Evolutionary conservation across 345 rosid species (phyloP), one percentile per base, ranked within the genome.

Genomic region (Clausena lansium): DNA sequence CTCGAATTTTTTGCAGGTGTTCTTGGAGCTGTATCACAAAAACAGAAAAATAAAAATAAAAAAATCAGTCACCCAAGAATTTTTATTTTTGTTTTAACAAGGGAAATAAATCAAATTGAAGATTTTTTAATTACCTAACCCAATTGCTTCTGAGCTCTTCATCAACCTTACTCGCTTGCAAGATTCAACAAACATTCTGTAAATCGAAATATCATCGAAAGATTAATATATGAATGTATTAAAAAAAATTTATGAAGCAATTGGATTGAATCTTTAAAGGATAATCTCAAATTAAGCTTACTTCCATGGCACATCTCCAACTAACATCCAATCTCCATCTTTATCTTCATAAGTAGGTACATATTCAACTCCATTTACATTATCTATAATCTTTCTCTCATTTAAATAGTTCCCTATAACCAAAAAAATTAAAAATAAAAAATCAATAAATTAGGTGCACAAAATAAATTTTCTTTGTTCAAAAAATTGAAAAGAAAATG

Each of bases 221-320:
- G 30, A 32, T 64, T 65, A 32, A 64, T 57, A 32, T 45, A 10
- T 0, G 9, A 0, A 2, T 9, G 2, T 11, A 38, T 57, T n/a
- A 0, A 64, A 71, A 64, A 4, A 60, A 39, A 33, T 24, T 9
- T 11, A 71, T 45, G 72, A 19, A 57, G 55, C 35, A 50, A 14
- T 36, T 58, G 58, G 36, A 45, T 45, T 59, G 24, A 5, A 24
- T 24, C 24, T 24, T 19, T 27, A 57, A 15, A 36, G 17, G 15
- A 1, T 45, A 45, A 45, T 11, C 5, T 45, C 50, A 13, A 3
- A 45, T 45, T 57, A 71, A 75, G 84, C 95, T 86, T 79, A 94
- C 97, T 90, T 79, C 97, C 98, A 94, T 6, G 97, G 97, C 15
- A 92, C 94, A 86, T 94, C 98, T 17, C 96, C 97, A n/a, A 88